A percentile compares a stretch with the other conserved stretches of the same genome.
These are phyloP conservation scores for Lachancea meyersii DNA, from an alignment of 805 yeast genomes.

Conservation along the genomic window DNA sequence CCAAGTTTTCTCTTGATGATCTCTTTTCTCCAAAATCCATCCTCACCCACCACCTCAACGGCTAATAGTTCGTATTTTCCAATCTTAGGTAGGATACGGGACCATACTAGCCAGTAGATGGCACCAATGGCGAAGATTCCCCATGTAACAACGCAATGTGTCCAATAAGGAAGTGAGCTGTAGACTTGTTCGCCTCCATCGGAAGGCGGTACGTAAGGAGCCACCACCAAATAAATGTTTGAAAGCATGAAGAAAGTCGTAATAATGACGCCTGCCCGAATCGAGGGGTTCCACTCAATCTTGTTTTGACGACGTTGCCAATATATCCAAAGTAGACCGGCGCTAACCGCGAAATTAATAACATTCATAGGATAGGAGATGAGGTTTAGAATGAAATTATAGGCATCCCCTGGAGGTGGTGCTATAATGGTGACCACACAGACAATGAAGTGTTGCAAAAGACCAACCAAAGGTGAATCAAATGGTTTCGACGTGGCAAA, in stretches of 20 bases:
- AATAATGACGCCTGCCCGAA: conserved; percentile 59
- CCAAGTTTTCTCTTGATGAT: conserved; percentile 29
- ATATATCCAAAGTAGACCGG: conserved; percentile 52
- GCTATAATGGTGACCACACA: conserved; percentile 70
- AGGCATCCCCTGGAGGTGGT: conserved; percentile 85
- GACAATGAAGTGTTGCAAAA: conserved; percentile 70
- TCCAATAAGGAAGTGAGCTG: conserved; percentile 64
- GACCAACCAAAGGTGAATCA: conserved; percentile 65
- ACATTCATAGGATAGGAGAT: conserved; percentile 78
- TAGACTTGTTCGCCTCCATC: conserved; percentile 57
- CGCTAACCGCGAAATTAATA: conserved; percentile 58
- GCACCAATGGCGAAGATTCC: conserved; percentile 63
- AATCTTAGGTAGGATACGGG: conserved; percentile 47
- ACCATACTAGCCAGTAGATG: conserved; percentile 62
- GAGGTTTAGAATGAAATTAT: conserved; percentile 71
- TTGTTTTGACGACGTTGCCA: conserved; percentile 45
- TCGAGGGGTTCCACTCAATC: conserved; percentile 62
- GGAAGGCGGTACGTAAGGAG: conserved; percentile 74
- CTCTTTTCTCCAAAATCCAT: conserved; percentile 68
- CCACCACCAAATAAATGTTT: conserved; percentile 61
- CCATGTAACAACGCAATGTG: conserved; percentile 79
- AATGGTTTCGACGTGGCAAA: conserved; percentile 70
- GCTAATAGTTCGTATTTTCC: conserved; percentile 48
- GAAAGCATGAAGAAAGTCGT: conserved; percentile 57
- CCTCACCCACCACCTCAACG: conserved; percentile 53